phyloP scores from a whole-genome alignment of 768 basidiomycete species.

The Cystofilobasidium bisporidii region DNA sequence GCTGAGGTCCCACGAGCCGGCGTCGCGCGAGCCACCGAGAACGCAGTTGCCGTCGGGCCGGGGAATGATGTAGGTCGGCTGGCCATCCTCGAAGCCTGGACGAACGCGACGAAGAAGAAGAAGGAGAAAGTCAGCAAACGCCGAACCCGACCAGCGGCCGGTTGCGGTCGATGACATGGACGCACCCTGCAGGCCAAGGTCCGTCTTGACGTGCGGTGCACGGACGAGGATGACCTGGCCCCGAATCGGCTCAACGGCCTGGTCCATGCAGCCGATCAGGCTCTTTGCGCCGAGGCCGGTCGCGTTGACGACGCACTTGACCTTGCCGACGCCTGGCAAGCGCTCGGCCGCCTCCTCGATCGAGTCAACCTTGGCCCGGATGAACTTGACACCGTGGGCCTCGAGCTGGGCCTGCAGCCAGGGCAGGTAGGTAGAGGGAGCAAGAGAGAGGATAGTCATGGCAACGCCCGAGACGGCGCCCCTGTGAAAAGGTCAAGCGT shows the following conservation, averaged over 20 bases:
- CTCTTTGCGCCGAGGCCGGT: constrained; percentile 44
- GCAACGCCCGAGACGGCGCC: constrained; percentile 10
- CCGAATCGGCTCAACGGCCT: constrained; percentile 21
- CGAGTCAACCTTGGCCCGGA: constrained; percentile 43
- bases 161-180: not conserved
- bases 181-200: constrained; percentile 20
- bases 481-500: not conserved
- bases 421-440: constrained; percentile 44
- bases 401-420: constrained; percentile 46
- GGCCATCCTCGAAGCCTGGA: constrained; percentile 12
- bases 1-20: constrained; percentile 23
- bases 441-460: constrained; percentile 21
- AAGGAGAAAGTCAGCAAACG: not conserved
- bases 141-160: too few relatives aligned
- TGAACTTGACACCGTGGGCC: constrained; percentile 45
- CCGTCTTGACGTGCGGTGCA: constrained; percentile 22
- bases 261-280: constrained; percentile 16
- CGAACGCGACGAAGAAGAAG: not conserved
- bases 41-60: constrained; percentile 22
- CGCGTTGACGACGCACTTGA: constrained; percentile 50
- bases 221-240: constrained; percentile 21
- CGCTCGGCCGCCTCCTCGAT: constrained; percentile 47
- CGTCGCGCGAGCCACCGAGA: constrained; percentile 21
- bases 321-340: constrained; percentile 34
- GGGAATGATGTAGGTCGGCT: constrained; percentile 19